A percentile compares a stretch with the other conserved stretches of the same genome.
phyloP scores from a whole-genome alignment of 306 rosid genomes.

The Inga leiocalycina region DNA sequence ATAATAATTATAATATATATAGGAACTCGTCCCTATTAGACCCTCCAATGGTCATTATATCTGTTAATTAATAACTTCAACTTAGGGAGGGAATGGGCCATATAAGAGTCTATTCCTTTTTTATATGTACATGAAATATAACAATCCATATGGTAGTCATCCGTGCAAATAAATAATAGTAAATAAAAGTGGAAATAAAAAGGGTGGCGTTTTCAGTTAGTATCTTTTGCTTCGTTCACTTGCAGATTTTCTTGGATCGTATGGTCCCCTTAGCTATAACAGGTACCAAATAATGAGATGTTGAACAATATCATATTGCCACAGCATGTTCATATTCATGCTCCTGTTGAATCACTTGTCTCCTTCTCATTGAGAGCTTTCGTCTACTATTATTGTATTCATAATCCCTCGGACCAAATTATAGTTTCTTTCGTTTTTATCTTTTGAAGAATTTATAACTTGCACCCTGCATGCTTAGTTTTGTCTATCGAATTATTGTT shows the following conservation, averaged over 20 bases:
- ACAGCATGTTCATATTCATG: background rate
- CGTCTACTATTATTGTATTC: background rate
- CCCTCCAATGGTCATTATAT: background rate
- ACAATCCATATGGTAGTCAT: background rate
- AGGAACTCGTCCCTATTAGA: background rate
- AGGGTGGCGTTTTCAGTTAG: slow-evolving; percentile 8
- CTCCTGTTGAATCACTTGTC: slow-evolving; percentile 15
- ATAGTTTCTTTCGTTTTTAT: background rate
- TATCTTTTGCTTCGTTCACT: slow-evolving; percentile 15
- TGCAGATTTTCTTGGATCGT: slow-evolving; percentile 17
- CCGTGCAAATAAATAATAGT: background rate
- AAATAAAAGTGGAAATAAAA: background rate
- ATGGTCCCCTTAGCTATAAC: slow-evolving; percentile 32
- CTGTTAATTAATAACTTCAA: background rate
- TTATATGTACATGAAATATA: background rate
- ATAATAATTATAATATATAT: background rate
- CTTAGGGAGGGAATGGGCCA: slow-evolving; percentile 1
- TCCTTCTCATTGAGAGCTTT: slow-evolving; percentile 6
- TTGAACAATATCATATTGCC: slow-evolving; percentile 29
- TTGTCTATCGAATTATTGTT: slow-evolving; percentile 21
- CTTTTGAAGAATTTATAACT: slow-evolving; percentile 19
- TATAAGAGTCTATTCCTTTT: background rate
- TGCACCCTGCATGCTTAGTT: slow-evolving; percentile 32
- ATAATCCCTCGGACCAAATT: slow-evolving; percentile 35
- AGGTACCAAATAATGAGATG: slow-evolving; percentile 19